Evolutionary conservation across 78 protist genomes (phyloP).

Genomic region (Dictyostelium firmibasis): DNA sequence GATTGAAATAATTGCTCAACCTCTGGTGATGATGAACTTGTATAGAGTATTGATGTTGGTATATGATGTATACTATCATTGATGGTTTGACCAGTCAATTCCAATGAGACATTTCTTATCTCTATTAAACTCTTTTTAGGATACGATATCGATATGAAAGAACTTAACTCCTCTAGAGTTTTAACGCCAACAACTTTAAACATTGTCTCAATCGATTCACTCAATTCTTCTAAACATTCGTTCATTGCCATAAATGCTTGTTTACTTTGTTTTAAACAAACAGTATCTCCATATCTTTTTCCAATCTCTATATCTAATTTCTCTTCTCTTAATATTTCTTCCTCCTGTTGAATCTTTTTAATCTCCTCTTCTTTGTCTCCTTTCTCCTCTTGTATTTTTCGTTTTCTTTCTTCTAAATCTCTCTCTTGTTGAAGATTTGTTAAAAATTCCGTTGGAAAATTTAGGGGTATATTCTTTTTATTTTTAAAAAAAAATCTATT

Average conservation of each 20-base stretch:
- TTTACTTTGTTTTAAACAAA: background rate
- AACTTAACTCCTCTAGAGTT: background rate
- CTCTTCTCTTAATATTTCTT: background rate
- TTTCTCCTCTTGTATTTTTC: background rate
- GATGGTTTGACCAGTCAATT: background rate
- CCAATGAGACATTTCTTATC: background rate
- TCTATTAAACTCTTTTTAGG: background rate
- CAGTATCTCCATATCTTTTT: background rate
- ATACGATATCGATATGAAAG: background rate
- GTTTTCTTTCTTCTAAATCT: background rate
- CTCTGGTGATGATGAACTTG: slow-evolving; percentile 24
- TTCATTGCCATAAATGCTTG: background rate
- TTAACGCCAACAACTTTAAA: background rate
- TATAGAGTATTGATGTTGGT: slow-evolving; percentile 12
- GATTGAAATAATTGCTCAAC: background rate
- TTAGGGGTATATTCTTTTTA: background rate
- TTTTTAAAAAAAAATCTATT: no score
- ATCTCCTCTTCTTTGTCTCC: background rate
- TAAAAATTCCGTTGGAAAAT: background rate
- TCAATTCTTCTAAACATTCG: background rate
- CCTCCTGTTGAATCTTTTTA: background rate
- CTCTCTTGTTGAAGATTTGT: background rate
- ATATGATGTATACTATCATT: background rate
- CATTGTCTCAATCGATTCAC: background rate
- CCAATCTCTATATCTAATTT: background rate